Conservation (phyloP, 768 basidiomycete species). For the Kwoniella dendrophila region DNA sequence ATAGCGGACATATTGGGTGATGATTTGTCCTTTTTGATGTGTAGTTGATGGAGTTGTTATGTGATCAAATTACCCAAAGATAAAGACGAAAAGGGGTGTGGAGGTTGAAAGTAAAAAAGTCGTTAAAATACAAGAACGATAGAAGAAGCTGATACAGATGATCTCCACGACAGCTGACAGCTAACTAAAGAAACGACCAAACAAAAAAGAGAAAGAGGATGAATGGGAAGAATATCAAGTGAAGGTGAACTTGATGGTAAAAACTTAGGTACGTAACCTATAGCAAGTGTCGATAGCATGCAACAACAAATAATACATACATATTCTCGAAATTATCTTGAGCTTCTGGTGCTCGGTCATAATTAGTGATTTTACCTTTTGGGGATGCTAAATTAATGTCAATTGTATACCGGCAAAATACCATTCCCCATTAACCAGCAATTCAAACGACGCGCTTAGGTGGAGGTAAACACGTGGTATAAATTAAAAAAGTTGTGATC, state of each 20-base stretch:
- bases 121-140: background rate
- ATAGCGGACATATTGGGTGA: constrained; percentile 18
- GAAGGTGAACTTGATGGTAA: no score
- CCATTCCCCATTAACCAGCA: constrained; percentile 2
- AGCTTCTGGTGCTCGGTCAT: background rate
- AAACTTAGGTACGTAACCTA: background rate
- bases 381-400: constrained; percentile 6
- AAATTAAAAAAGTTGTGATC: constrained; percentile 12
- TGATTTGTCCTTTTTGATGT: background rate
- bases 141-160: background rate
- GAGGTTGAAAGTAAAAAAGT: no score
- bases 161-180: background rate
- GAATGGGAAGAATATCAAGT: no score
- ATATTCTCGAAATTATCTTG: background rate
- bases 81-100: background rate
- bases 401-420: constrained; percentile 9
- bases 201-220: background rate
- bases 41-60: background rate
- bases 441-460: background rate
- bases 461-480: constrained; percentile 13
- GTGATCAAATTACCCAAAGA: background rate
- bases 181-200: background rate
- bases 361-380: background rate
- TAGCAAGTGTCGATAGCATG: background rate
- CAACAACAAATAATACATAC: background rate